Conservation (phyloP, 306 rosid species). For the Senna siamea region DNA sequence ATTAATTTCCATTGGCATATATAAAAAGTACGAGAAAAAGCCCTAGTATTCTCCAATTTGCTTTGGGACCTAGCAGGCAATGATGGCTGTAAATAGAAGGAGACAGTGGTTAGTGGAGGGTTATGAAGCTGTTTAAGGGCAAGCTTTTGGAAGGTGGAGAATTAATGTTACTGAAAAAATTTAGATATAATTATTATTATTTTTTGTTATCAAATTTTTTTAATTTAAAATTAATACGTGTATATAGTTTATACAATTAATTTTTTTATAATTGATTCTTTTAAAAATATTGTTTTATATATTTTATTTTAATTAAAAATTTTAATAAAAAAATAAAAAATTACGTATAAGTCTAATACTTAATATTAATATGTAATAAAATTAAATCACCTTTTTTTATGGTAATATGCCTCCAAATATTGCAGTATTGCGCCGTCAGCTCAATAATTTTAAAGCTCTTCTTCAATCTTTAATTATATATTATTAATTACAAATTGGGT, state of each 20-base stretch:
- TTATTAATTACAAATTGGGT: constrained; percentile 10
- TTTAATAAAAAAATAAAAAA: no score
- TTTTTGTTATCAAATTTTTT: no score
- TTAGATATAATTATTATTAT: no score
- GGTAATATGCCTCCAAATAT: constrained; percentile 30
- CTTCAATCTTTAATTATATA: background rate
- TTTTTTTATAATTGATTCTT: no score
- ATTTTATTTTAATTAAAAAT: no score
- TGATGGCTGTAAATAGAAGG: constrained; percentile 18
- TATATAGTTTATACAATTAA: no score
- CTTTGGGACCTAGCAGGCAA: constrained; percentile 32
- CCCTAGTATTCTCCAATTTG: constrained; percentile 15
- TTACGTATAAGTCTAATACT: no score
- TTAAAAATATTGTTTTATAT: no score
- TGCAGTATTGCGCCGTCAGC: constrained; percentile 66
- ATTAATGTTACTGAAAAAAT: no score
- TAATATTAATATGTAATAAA: no score
- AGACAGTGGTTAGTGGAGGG: constrained; percentile 49
- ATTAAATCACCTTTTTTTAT: background rate
- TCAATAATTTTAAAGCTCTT: constrained; percentile 39
- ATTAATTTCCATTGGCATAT: no score
- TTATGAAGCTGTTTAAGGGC: constrained; percentile 40
- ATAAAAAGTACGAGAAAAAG: constrained; percentile 2
- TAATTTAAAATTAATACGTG: no score
- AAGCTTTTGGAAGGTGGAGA: constrained; percentile 32